These are phyloP conservation scores for Phytophthora sp. DNA, from an alignment of 352 stramenopile species.

Conservation along the genomic window DNA sequence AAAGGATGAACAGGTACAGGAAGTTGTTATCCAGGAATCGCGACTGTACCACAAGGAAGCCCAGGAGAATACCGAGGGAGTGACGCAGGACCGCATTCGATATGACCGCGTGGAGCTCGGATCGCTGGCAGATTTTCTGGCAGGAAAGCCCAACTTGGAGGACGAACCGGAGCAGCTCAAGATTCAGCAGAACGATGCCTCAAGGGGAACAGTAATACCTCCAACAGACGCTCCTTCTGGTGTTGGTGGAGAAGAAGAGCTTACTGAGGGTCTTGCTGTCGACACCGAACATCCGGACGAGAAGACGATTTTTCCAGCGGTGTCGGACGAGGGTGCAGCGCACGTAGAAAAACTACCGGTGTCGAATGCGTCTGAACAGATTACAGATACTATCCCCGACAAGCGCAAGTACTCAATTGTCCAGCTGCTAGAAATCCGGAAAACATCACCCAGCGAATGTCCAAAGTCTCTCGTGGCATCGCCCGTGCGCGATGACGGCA, in stretches of 20 bases:
- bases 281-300: neutral
- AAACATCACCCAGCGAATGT: slow-evolving; percentile 27
- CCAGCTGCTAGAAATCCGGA: slow-evolving; percentile 29
- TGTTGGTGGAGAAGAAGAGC: neutral
- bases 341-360: slow-evolving; percentile 5
- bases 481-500: slow-evolving; percentile 35
- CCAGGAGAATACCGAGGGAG: neutral
- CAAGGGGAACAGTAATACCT: neutral
- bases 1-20: neutral
- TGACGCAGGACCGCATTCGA: slow-evolving; percentile 16
- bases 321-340: slow-evolving; percentile 3
- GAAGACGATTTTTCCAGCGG: neutral
- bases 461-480: slow-evolving; percentile 27
- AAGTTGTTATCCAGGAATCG: neutral
- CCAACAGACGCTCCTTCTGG: neutral
- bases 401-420: slow-evolving; percentile 34
- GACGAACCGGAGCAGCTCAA: slow-evolving; percentile 3
- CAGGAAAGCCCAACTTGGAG: slow-evolving; percentile 12
- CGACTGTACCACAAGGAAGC: neutral
- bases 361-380: slow-evolving; percentile 13
- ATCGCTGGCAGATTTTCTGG: slow-evolving; percentile 38
- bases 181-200: neutral
- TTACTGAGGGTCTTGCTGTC: neutral
- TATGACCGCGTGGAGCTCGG: slow-evolving; percentile 40
- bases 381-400: neutral